These are phyloP conservation scores for Xylariales sp. DNA, from an alignment of 2,329 filamentous ascomycete species.

Conservation along the genomic window DNA sequence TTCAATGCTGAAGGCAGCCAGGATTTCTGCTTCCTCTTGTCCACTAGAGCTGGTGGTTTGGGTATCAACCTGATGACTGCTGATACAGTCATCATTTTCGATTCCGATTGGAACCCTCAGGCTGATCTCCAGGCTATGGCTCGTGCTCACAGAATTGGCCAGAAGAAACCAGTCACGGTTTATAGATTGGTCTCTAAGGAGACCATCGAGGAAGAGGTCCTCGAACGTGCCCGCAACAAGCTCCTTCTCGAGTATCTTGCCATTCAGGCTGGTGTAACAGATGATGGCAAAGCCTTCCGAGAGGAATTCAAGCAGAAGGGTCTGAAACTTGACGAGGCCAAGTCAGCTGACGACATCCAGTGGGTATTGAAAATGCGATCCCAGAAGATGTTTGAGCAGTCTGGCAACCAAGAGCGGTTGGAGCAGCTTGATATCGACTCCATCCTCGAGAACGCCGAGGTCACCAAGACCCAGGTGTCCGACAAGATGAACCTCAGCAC, in stretches of 20 bases:
- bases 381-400: conserved; percentile 99
- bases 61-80: conserved; percentile 99
- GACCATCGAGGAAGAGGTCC: conserved; percentile 95
- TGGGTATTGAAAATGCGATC: conserved; percentile 94
- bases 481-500: conserved; percentile 89
- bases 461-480: conserved; percentile 93
- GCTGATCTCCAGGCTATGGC: conserved; percentile 98
- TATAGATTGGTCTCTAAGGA: conserved; percentile 97
- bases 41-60: conserved; percentile 91
- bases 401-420: conserved; percentile 90
- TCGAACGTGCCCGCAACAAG: conserved; percentile 95
- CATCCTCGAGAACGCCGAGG: conserved; percentile 92
- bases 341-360: conserved; percentile 90
- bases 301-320: conserved; percentile 76
- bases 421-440: conserved; percentile 98
- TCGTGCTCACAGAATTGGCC: conserved; percentile 93
- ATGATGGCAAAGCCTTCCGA: conserved; percentile 77
- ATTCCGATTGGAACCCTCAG: conserved; percentile 98
- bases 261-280: conserved; percentile 93
- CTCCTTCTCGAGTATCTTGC: conserved; percentile 95
- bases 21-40: conserved; percentile 94
- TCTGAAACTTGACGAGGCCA: conserved; percentile 71
- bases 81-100: conserved; percentile 95
- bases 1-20: conserved; percentile 93
- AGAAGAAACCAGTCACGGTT: conserved; percentile 92